phyloP scores from a whole-genome alignment of 1,284 basidiomycete species.

The Xerocomus amazonicus region DNA sequence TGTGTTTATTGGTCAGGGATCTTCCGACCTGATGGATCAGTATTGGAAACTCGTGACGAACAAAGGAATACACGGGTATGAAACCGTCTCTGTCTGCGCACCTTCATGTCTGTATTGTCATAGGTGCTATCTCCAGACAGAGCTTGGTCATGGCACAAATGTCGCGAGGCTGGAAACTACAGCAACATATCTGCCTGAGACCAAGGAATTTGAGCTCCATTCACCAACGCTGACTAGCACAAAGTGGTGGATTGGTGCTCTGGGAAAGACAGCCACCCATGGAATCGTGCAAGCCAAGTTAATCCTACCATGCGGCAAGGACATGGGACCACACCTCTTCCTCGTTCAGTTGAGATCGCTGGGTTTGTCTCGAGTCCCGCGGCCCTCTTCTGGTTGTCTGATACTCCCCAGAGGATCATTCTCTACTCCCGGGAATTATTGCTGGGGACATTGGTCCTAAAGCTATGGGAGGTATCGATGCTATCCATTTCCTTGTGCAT shows the following conservation, averaged over 20 bases:
- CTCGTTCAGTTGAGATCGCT: slow-evolving; percentile 65
- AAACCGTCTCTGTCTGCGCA: not conserved
- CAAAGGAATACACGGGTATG: slow-evolving; percentile 58
- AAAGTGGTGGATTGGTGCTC: slow-evolving; percentile 82
- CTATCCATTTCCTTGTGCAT: not conserved
- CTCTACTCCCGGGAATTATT: slow-evolving; percentile 56
- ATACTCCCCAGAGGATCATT: slow-evolving; percentile 50
- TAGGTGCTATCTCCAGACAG: slow-evolving; percentile 67
- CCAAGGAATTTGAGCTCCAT: slow-evolving; percentile 71
- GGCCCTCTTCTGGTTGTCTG: not conserved
- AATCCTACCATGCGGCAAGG: slow-evolving; percentile 59
- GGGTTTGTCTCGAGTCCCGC: slow-evolving; percentile 32
- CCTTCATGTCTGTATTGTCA: not conserved
- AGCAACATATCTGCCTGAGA: slow-evolving; percentile 68
- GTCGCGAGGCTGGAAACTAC: slow-evolving; percentile 72
- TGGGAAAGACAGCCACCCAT: slow-evolving; percentile 74
- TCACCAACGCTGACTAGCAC: slow-evolving; percentile 73
- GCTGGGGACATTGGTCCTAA: slow-evolving; percentile 65
- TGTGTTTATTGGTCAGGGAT: slow-evolving; percentile 60
- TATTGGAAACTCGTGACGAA: slow-evolving; percentile 48
- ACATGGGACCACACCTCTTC: slow-evolving; percentile 77
- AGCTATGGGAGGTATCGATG: slow-evolving; percentile 38
- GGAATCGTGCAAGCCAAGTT: slow-evolving; percentile 77
- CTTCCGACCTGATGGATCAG: slow-evolving; percentile 44
- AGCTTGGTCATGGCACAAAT: slow-evolving; percentile 76